Evolutionary conservation across 2,329 filamentous ascomycete genomes (phyloP), one percentile per base, ranked within the genome.

Genomic region (Nemania sp.): DNA sequence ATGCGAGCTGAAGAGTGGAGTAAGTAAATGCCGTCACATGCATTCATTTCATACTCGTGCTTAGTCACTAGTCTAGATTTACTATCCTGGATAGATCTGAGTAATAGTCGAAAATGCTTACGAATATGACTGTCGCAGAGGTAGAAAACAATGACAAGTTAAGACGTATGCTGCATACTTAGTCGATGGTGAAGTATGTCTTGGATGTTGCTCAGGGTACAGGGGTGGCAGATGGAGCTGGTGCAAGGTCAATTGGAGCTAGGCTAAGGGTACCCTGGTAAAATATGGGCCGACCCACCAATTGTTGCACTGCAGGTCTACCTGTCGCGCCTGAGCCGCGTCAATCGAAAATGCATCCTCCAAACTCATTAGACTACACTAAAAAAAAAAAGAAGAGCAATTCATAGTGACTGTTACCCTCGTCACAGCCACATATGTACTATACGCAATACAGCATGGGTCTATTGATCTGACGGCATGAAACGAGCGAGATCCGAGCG

Each of bases 291-390:
- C 2, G 57, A 32, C 58, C 64, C 64, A 66, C 64, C 45, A 45
- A 38, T 43, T 49, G 18, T 27, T 18, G 38, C 45, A 35, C 7
- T 47, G 47, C 22, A 22, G 2, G 26, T 47, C 13, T 10, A 29
- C 56, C n/a, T 53, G 20, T 20, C 68, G 68, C 68, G 68, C 62
- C 51, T 64, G 43, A 69, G 11, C 59, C 66, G 62, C 62, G 62
- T 66, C 55, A n/a, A 41, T 47, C 32, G 18, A 8, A 51, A 22
- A 51, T 59, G 24, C 47, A 51, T 22, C 20, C n/a, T 20, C n/a
- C 5, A 20, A 45, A 45, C 18, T 45, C 18, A 60, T 41, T 43
- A 32, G n/a, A 41, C 54, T 41, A 47, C 18, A 26, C 18, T 18
- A n/a, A n/a, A n/a, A n/a, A n/a, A n/a, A n/a, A n/a, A n/a, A n/a